Conservation (phyloP, 345 rosid species). For the Kandelia obovata region DNA sequence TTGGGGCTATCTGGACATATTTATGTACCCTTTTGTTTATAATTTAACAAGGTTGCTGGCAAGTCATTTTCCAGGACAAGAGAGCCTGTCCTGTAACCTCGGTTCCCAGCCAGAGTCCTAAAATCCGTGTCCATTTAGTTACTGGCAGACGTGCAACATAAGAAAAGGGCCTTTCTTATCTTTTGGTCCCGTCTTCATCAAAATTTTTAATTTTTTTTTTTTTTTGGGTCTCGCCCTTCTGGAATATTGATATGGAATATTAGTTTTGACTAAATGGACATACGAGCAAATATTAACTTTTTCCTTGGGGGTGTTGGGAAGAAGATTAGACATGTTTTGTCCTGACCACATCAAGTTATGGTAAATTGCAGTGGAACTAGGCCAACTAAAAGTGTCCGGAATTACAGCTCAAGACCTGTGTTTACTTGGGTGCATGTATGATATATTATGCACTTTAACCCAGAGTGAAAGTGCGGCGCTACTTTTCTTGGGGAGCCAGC, state of each 20-base stretch:
- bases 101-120: constrained; percentile 13
- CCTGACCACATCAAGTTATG: not conserved
- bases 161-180: too few species aligned
- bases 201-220: not conserved
- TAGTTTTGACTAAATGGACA: too few species aligned
- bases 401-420: not conserved
- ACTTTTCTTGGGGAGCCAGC: constrained; percentile 11
- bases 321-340: not conserved
- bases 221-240: not conserved
- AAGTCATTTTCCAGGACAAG: constrained; percentile 21
- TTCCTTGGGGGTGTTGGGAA: too few species aligned
- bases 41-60: constrained; percentile 21
- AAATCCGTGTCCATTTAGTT: constrained; percentile 25
- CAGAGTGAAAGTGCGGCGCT: constrained; percentile 25
- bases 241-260: not conserved
- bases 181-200: not conserved
- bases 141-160: constrained; percentile 4
- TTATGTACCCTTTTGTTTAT: constrained; percentile 17
- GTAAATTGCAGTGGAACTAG: not conserved
- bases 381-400: not conserved
- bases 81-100: constrained; percentile 18
- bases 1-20: constrained; percentile 13
- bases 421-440: not conserved
- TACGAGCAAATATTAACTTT: too few species aligned
- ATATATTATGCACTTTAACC: constrained; percentile 9